Percentiles rank a stretch among this genome's conserved stretches.
phyloP scores from a whole-genome alignment of 495 filamentous ascomycete species.

The Evansstolkia leycettana region DNA sequence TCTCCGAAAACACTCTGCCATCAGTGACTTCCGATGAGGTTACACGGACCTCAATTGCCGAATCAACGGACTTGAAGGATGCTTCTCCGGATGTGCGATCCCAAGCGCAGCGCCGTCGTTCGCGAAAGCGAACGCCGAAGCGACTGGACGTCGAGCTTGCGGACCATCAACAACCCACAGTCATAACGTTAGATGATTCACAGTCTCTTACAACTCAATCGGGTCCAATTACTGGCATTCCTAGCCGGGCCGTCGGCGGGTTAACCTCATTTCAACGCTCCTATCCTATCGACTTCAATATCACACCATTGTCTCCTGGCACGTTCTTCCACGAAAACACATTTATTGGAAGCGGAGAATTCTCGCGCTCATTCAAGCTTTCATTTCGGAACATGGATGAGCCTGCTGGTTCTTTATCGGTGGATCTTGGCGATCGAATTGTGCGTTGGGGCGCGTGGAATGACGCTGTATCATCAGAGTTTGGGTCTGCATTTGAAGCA shows the following conservation, averaged over 20 bases:
- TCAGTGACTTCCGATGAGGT: background rate
- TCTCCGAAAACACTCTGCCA: constrained; percentile 10
- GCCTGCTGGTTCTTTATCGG: constrained; percentile 16
- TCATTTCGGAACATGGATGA: constrained; percentile 18
- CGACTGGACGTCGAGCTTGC: constrained; percentile 30
- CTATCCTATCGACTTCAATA: constrained; percentile 67
- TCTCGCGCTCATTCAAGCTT: constrained; percentile 38
- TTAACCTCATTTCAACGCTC: constrained; percentile 41
- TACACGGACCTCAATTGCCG: background rate
- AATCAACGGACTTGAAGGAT: constrained; percentile 1
- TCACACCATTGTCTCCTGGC: constrained; percentile 50
- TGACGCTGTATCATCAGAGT: constrained; percentile 53
- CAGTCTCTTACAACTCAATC: constrained; percentile 4
- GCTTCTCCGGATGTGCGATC: background rate
- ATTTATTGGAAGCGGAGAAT: constrained; percentile 60
- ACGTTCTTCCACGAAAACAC: constrained; percentile 69
- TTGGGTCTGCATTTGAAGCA: constrained; percentile 46
- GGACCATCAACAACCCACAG: background rate
- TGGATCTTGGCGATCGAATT: constrained; percentile 34
- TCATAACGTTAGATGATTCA: constrained; percentile 7
- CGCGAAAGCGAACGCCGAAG: constrained; percentile 40
- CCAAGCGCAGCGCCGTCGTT: constrained; percentile 9
- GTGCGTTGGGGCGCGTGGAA: constrained; percentile 61
- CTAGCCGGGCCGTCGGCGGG: background rate
- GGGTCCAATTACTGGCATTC: constrained; percentile 2